Conservation (phyloP, 2,329 filamentous ascomycete species). For the Alternaria viburni region DNA sequence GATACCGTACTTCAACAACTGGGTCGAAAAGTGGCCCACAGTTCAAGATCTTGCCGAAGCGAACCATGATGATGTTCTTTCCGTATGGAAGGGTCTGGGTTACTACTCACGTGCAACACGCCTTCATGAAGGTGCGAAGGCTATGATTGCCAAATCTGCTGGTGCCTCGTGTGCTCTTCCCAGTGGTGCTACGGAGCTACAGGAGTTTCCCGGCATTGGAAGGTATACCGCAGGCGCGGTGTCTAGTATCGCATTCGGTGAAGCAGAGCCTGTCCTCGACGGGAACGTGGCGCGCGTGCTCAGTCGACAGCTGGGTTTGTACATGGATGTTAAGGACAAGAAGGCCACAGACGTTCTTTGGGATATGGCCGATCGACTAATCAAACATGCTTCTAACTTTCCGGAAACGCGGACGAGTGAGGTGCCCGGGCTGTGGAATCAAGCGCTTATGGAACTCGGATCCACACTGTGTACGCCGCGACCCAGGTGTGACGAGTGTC, state of each 20-base stretch:
- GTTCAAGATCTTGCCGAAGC: constrained; percentile 63
- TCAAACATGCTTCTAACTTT: constrained; percentile 56
- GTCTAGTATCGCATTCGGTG: constrained; percentile 67
- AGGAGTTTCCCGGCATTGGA: constrained; percentile 65
- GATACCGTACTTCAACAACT: constrained; percentile 67
- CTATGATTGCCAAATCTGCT: constrained; percentile 50
- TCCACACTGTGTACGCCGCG: constrained; percentile 67
- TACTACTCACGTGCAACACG: constrained; percentile 70
- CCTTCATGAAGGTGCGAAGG: constrained; percentile 63
- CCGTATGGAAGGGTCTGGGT: constrained; percentile 66
- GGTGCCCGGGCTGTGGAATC: constrained; percentile 66
- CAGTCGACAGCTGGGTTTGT: constrained; percentile 65
- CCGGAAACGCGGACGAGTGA: constrained; percentile 51
- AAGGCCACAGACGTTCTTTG: constrained; percentile 62
- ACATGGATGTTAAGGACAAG: constrained; percentile 64
- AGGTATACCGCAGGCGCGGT: constrained; percentile 69
- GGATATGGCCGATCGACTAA: constrained; percentile 64
- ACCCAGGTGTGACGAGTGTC: constrained; percentile 58
- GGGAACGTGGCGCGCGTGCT: constrained; percentile 68
- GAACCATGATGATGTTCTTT: constrained; percentile 61
- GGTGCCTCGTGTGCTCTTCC: constrained; percentile 59
- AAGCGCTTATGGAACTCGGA: constrained; percentile 70
- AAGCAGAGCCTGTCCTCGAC: constrained; percentile 66
- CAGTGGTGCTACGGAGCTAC: constrained; percentile 52
- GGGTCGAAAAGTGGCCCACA: constrained; percentile 67